Evolutionary conservation across 2,329 filamentous ascomycete species (phyloP), one percentile per base, ranked within the genome.

Genomic region (Xylaria multiplex): DNA sequence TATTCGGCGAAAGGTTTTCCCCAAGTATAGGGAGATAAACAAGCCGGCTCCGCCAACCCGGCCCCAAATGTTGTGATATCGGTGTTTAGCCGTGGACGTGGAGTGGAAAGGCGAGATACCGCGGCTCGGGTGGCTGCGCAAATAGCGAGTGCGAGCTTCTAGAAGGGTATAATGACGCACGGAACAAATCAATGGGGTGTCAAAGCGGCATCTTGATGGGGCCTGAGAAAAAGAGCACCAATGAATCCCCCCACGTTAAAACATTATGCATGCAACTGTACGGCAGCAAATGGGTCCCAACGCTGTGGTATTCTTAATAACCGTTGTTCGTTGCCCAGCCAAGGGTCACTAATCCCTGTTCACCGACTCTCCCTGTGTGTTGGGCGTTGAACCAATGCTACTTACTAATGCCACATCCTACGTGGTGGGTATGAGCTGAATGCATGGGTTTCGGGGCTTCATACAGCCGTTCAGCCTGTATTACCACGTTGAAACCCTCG

Each of bases 401-500:
- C 53, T 53, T 57, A 62, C 48, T 49, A 49, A 59, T 59, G 8
- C 14, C 11, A n/a, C 42, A 22, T 53, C 48, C 46, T 52, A 40
- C 32, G 7, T 9, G 13, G 46, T 45, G 14, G 16, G 46, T 45
- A 6, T 49, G 32, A 64, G 55, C 55, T 59, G 62, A 24, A 35
- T 43, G 55, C 62, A 56, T n/a, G 56, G n/a, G 35, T 37, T n/a
- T 52, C 50, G 30, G 59, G 64, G 54, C 53, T 65, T 65, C 16
- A 54, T 66, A 55, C 27, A 48, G 46, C 60, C 37, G 37, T 24
- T 64, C 65, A 64, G 65, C 65, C 60, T 40, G 3, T 24, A 59
- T 32, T 13, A 49, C 42, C 45, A 53, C 55, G 49, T 59, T 22
- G 37, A 55, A n/a, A 2, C 11, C 49, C 37, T 35, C 35, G 14